Conservation (phyloP, 495 filamentous ascomycete genomes). For the Xylaria intraflava region DNA sequence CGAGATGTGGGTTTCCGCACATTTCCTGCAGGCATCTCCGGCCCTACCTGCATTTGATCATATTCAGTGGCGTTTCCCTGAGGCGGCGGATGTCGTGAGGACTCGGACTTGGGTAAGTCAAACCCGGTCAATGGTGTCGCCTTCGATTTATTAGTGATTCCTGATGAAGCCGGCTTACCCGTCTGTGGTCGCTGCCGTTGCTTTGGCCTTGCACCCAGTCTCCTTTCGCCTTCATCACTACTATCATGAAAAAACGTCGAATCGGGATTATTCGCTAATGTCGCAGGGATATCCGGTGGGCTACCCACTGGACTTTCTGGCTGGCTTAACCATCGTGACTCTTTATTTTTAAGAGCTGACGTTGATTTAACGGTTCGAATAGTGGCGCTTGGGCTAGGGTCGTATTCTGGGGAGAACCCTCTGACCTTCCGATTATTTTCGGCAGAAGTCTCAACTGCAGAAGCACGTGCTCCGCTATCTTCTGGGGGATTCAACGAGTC, state of each 20-base stretch:
- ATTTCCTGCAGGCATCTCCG: conserved; percentile 8
- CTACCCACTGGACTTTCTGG: conserved; percentile 17
- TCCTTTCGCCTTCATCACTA: conserved; percentile 25
- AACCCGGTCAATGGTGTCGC: background rate
- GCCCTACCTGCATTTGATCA: conserved; percentile 1
- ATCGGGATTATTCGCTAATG: conserved; percentile 8
- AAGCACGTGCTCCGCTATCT: conserved; percentile 15
- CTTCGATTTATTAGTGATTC: background rate
- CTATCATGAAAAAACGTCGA: conserved; percentile 28
- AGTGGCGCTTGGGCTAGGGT: conserved; percentile 52
- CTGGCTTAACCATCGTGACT: conserved; percentile 17
- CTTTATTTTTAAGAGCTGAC: conserved; percentile 24
- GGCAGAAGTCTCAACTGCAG: conserved; percentile 15
- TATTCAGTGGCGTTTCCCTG: conserved; percentile 13
- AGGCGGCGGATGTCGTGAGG: conserved; percentile 12
- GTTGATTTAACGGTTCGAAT: conserved; percentile 48
- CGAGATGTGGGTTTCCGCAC: conserved; percentile 19
- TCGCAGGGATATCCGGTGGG: conserved; percentile 21
- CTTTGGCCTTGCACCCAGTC: background rate
- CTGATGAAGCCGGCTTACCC: background rate
- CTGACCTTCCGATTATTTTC: conserved; percentile 29
- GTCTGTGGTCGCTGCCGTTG: conserved; percentile 9
- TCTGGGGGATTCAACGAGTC: conserved; percentile 10
- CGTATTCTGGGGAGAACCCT: conserved; percentile 61
- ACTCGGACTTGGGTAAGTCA: conserved; percentile 7